Percentiles rank a stretch among this genome's conserved stretches.
phyloP scores from a whole-genome alignment of 2,329 filamentous ascomycete genomes.

The Colletotrichum sp. region DNA sequence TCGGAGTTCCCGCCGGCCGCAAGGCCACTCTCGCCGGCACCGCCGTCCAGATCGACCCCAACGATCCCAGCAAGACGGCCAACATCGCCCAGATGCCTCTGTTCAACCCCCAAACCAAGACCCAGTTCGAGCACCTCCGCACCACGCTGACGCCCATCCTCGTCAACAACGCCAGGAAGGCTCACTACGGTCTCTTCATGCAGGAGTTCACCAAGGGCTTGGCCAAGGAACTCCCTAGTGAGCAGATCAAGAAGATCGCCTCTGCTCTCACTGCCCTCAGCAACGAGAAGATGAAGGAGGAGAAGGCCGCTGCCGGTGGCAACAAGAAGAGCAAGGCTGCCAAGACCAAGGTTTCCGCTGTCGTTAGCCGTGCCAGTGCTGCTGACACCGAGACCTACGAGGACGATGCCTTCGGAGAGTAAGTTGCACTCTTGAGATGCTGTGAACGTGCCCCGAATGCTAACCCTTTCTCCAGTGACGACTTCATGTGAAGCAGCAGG shows the following conservation, averaged over 20 bases:
- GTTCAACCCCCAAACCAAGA: slow-evolving; percentile 89
- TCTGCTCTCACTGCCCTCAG: slow-evolving; percentile 85
- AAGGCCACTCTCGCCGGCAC: slow-evolving; percentile 70
- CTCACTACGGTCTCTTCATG: slow-evolving; percentile 88
- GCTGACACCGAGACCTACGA: slow-evolving; percentile 82
- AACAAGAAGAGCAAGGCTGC: slow-evolving; percentile 97
- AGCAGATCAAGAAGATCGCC: slow-evolving; percentile 96
- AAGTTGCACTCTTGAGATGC: slow-evolving; percentile 47
- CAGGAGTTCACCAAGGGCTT: slow-evolving; percentile 91
- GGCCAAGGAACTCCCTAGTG: slow-evolving; percentile 83
- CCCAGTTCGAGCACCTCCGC: slow-evolving; percentile 82
- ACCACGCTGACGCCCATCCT: slow-evolving; percentile 82
- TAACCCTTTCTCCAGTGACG: slow-evolving; percentile 54
- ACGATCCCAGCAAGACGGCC: slow-evolving; percentile 78
- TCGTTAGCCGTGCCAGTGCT: slow-evolving; percentile 64
- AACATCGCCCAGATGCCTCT: slow-evolving; percentile 81
- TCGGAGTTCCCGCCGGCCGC: slow-evolving; percentile 70
- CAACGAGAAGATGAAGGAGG: slow-evolving; percentile 99
- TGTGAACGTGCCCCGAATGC: neutral
- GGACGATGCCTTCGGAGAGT: slow-evolving; percentile 83
- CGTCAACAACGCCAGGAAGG: slow-evolving; percentile 77
- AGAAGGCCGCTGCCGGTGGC: slow-evolving; percentile 92
- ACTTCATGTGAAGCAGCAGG: slow-evolving; percentile 69
- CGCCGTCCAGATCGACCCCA: slow-evolving; percentile 71
- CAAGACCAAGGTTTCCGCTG: slow-evolving; percentile 90